Percentiles rank a stretch among this genome's conserved stretches.
These are phyloP conservation scores for Allium fistulosum DNA, from an alignment of 106 monocot species.

Conservation along the genomic window DNA sequence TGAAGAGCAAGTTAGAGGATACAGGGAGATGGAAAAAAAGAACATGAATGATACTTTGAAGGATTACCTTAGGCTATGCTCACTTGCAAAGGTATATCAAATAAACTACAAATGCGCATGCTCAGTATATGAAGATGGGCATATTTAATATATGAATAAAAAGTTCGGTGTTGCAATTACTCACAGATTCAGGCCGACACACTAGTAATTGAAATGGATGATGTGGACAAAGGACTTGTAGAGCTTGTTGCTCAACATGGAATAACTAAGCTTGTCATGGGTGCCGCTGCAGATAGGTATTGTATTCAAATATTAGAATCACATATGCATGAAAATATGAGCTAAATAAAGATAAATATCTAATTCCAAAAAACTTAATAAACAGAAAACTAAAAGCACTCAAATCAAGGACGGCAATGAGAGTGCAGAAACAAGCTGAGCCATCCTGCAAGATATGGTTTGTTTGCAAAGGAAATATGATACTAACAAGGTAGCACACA, in stretches of 20 bases:
- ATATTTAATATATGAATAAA: background rate
- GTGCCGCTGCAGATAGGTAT: constrained; percentile 17
- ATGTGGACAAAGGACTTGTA: constrained; percentile 35
- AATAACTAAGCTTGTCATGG: constrained; percentile 50
- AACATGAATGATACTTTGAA: constrained; percentile 27
- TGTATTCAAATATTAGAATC: no score
- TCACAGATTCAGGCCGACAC: constrained; percentile 34
- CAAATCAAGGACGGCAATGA: constrained; percentile 33
- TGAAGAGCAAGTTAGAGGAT: constrained; percentile 23
- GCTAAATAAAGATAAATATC: no score
- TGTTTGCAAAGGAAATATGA: constrained; percentile 44
- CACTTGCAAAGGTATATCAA: constrained; percentile 17
- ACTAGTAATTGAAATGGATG: constrained; percentile 32
- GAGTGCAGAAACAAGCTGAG: constrained; percentile 35
- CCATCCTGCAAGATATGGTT: constrained; percentile 47
- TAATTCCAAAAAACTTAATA: no score
- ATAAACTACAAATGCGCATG: no score
- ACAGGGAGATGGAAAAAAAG: constrained; percentile 22
- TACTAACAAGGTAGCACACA: constrained; percentile 33
- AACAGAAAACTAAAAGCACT: constrained; percentile 44
- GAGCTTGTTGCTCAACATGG: constrained; percentile 27
- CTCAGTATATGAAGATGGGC: background rate
- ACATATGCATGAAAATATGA: no score
- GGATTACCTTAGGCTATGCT: constrained; percentile 25
- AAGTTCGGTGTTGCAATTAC: background rate